These are phyloP conservation scores for Penstemon newberryi DNA, from an alignment of 257 asterid genomes.

Conservation along the genomic window DNA sequence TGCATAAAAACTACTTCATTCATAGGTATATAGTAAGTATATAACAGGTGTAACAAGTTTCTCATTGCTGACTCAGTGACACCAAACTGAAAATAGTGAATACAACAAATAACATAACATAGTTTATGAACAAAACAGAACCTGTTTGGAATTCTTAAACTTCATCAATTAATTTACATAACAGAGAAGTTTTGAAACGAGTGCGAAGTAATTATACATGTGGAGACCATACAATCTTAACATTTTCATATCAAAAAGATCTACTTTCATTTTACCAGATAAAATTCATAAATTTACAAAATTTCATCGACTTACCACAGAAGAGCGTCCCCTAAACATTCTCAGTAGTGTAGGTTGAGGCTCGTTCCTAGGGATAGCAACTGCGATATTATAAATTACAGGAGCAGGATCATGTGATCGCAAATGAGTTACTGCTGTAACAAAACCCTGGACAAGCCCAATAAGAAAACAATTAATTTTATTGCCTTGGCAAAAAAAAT, in stretches of 20 bases:
- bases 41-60: background rate
- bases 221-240: background rate
- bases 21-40: background rate
- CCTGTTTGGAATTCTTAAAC: background rate
- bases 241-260: conserved; percentile 1
- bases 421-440: conserved; percentile 64
- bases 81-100: background rate
- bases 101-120: background rate
- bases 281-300: conserved; percentile 17
- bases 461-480: conserved; percentile 14
- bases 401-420: conserved; percentile 73
- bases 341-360: conserved; percentile 73
- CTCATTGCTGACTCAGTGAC: background rate
- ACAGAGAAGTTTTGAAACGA: background rate
- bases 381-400: conserved; percentile 63
- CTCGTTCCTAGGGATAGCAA: conserved; percentile 74
- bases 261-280: background rate
- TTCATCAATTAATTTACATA: background rate
- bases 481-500: conserved; percentile 7
- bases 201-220: background rate
- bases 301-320: conserved; percentile 51
- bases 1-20: background rate
- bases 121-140: background rate
- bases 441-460: conserved; percentile 68
- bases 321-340: conserved; percentile 70